These are phyloP conservation scores for Fusarium palustre DNA, from an alignment of 2,329 filamentous ascomycete species.

Conservation along the genomic window DNA sequence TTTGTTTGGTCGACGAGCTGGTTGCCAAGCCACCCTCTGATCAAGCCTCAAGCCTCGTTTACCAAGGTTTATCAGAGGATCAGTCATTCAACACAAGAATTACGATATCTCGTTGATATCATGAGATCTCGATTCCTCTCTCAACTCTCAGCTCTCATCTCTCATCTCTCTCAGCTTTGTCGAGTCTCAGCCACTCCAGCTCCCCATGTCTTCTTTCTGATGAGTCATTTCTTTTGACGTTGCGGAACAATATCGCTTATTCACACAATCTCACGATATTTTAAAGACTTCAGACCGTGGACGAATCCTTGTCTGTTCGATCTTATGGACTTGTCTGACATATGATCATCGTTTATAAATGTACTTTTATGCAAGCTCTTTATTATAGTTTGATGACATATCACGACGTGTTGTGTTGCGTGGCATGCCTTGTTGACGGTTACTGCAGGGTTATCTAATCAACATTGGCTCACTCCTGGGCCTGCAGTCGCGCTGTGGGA, in stretches of 20 bases:
- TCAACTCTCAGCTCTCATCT: background rate
- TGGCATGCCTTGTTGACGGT: background rate
- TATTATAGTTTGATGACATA: background rate
- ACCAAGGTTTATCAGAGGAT: constrained; percentile 24
- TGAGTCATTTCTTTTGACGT: constrained; percentile 5
- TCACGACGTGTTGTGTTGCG: background rate
- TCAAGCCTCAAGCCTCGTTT: constrained; percentile 28
- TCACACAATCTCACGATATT: constrained; percentile 19
- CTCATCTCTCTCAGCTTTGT: background rate
- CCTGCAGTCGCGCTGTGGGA: background rate
- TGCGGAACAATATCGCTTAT: constrained; percentile 4
- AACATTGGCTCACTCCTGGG: background rate
- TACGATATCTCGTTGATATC: constrained; percentile 12
- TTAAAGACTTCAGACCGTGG: constrained; percentile 6
- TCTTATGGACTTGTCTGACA: background rate
- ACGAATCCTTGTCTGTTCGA: background rate
- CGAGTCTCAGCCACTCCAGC: constrained; percentile 1
- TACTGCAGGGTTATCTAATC: background rate
- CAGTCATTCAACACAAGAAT: constrained; percentile 21
- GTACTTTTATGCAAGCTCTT: background rate
- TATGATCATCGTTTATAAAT: background rate
- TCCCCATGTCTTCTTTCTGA: constrained; percentile 5
- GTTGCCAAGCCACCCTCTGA: constrained; percentile 36
- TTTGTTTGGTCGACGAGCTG: constrained; percentile 29
- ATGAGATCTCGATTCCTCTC: constrained; percentile 15